Evolutionary conservation across 441 rosid genomes (phyloP).

Genomic region (Daphne laureola): DNA sequence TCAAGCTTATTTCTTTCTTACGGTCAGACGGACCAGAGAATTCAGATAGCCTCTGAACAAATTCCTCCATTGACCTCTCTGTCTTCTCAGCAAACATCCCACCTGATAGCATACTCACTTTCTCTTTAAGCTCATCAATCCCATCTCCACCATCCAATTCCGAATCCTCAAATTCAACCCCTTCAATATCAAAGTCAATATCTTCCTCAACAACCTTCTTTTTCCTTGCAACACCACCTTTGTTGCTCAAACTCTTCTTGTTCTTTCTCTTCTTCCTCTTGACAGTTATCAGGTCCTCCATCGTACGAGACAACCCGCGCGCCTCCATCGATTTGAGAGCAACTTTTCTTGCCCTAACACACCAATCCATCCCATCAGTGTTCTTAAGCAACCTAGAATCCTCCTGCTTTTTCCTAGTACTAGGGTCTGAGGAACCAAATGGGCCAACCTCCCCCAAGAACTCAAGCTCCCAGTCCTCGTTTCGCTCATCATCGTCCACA

Average conservation of each 20-base stretch:
- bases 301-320: slow-evolving; percentile 45
- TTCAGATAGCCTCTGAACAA: slow-evolving; percentile 62
- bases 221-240: slow-evolving; percentile 24
- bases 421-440: slow-evolving; percentile 47
- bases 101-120: slow-evolving; percentile 45
- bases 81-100: slow-evolving; percentile 71
- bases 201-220: slow-evolving; percentile 29
- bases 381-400: slow-evolving; percentile 39
- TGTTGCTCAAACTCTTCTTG: slow-evolving; percentile 34
- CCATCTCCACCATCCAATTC: slow-evolving; percentile 20
- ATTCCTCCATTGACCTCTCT: slow-evolving; percentile 53
- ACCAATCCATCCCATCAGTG: slow-evolving; percentile 88
- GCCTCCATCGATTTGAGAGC: slow-evolving; percentile 74
- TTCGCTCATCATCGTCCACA: slow-evolving; percentile 16
- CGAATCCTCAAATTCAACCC: slow-evolving; percentile 25
- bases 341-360: slow-evolving; percentile 65
- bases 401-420: slow-evolving; percentile 47
- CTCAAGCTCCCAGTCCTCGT: slow-evolving; percentile 58
- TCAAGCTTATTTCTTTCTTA: slow-evolving; percentile 69
- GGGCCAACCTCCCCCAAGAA: slow-evolving; percentile 72
- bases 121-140: slow-evolving; percentile 29
- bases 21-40: slow-evolving; percentile 76
- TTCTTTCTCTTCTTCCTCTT: slow-evolving; percentile 54
- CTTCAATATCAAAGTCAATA: slow-evolving; percentile 34
- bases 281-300: slow-evolving; percentile 43